Conservation (phyloP, 2,329 filamentous ascomycete species). For the Sclerotinia glacialis region DNA sequence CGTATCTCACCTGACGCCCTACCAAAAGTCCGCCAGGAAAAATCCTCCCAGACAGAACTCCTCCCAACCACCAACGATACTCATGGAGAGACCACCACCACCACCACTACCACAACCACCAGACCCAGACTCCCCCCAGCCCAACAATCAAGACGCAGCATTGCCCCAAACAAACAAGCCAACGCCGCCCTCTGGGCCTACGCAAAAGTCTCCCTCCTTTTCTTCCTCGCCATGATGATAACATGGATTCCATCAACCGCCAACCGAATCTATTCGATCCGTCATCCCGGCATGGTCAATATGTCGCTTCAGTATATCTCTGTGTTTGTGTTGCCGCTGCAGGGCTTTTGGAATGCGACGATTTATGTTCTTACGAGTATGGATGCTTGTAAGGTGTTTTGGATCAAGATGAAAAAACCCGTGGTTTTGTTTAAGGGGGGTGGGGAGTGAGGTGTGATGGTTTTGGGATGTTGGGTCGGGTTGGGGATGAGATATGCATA, state of each 20-base stretch:
- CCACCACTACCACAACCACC: not conserved
- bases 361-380: conserved; percentile 73
- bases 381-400: conserved; percentile 27
- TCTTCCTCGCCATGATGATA: conserved; percentile 68
- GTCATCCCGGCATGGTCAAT: conserved; percentile 51
- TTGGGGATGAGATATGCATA: not conserved
- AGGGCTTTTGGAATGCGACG: conserved; percentile 80
- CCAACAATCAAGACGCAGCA: not conserved
- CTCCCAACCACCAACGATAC: conserved; percentile 43
- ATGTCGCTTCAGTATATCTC: conserved; percentile 66
- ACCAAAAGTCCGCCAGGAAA: not conserved
- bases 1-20: not conserved
- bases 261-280: conserved; percentile 71
- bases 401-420: not conserved
- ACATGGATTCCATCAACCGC: conserved; percentile 76
- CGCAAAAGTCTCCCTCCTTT: conserved; percentile 66
- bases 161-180: conserved; percentile 32
- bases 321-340: conserved; percentile 72
- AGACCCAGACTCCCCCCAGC: not conserved
- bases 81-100: conserved; percentile 30
- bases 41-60: conserved; percentile 49
- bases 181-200: conserved; percentile 67
- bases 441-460: not conserved
- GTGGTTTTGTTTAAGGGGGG: not conserved
- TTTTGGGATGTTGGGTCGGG: not conserved